Conservation (phyloP, 108 stramenopile genomes). For the Cyclotella kingstonii region DNA sequence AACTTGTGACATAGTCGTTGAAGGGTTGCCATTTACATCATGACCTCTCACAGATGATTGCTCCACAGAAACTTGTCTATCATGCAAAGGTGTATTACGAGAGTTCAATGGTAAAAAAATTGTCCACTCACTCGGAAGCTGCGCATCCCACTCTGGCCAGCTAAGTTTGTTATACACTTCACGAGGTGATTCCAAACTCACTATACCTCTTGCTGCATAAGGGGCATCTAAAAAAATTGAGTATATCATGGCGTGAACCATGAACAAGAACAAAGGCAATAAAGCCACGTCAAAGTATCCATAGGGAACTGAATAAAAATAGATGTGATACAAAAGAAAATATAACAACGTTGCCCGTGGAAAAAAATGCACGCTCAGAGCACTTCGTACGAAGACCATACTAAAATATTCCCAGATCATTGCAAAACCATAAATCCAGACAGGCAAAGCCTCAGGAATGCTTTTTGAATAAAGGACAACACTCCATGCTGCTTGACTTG, state of each 20-base stretch:
- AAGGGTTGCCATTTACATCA: background rate
- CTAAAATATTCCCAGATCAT: slow-evolving; percentile 75
- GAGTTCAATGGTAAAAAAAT: slow-evolving; percentile 64
- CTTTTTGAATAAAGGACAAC: slow-evolving; percentile 60
- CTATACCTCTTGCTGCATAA: slow-evolving; percentile 46
- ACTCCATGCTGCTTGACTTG: slow-evolving; percentile 66
- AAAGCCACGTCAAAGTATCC: slow-evolving; percentile 65
- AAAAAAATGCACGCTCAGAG: slow-evolving; percentile 52
- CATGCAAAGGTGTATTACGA: slow-evolving; percentile 37
- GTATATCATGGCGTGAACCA: slow-evolving; percentile 58
- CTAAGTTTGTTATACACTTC: slow-evolving; percentile 62
- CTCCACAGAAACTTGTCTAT: slow-evolving; percentile 16
- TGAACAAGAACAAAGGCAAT: slow-evolving; percentile 40
- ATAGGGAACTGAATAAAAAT: slow-evolving; percentile 65
- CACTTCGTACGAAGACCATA: slow-evolving; percentile 55
- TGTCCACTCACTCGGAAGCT: slow-evolving; percentile 59
- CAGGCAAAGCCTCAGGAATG: slow-evolving; percentile 51
- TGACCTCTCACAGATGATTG: background rate
- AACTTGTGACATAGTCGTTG: background rate
- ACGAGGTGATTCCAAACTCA: slow-evolving; percentile 55
- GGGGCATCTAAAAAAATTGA: slow-evolving; percentile 61
- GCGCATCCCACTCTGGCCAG: slow-evolving; percentile 61
- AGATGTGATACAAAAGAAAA: slow-evolving; percentile 61
- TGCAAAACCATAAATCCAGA: slow-evolving; percentile 59
- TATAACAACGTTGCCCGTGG: slow-evolving; percentile 52